Base-by-base conservation (phyloP, 495 filamentous ascomycete species). In the Penicillium crystallinum region DNA sequence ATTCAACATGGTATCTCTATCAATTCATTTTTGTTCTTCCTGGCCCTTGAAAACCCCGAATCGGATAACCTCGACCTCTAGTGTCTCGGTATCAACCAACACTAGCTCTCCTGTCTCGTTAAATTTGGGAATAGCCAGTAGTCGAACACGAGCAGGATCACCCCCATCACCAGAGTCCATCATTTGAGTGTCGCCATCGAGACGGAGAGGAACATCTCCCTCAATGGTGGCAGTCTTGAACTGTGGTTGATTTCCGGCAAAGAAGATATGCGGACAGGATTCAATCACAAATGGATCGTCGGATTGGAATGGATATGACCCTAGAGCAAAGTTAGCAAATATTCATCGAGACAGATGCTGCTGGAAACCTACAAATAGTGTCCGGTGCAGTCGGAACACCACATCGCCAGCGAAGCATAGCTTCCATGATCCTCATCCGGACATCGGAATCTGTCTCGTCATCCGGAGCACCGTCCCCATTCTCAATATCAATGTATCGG, bases 321-420 rank as follows among this genome's bases (percentile, higher is more conserved):
- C 90, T 96, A 54, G 31, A 21, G 18, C 31, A 21, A 9, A 37
- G 29, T 58, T 49, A 59, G 54, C 46, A 58, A 42, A n/a, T 2
- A 22, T 25, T 38, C 18, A 8, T n/a, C 1, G 21, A 19, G 29
- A 19, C 17, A 33, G 50, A n/a, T n/a, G n/a, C n/a, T n/a, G n/a
- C 31, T n/a, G 23, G 25, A 11, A 14, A 47, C 89, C 74, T 77
- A 95, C 92, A 97, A 49, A 98, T 66, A 3, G 93, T 99, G 70
- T 99, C 93, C 1, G 93, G 93, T 4, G 95, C 95, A 1, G 93
- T 98, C 12, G 93, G 93, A n/a, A 92, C 92, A 47, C 81, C 81
- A 66, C 87, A 87, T 48, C 92, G 78, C 95, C 95, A 98, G 54
- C 89, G 80, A 54, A 96, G 79, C 79, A 93, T 87, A 35, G 83